Percentiles rank a stretch among this genome's conserved stretches.
Conservation (phyloP, 2,329 filamentous ascomycete genomes). For the Tolypocladium paradoxum region DNA sequence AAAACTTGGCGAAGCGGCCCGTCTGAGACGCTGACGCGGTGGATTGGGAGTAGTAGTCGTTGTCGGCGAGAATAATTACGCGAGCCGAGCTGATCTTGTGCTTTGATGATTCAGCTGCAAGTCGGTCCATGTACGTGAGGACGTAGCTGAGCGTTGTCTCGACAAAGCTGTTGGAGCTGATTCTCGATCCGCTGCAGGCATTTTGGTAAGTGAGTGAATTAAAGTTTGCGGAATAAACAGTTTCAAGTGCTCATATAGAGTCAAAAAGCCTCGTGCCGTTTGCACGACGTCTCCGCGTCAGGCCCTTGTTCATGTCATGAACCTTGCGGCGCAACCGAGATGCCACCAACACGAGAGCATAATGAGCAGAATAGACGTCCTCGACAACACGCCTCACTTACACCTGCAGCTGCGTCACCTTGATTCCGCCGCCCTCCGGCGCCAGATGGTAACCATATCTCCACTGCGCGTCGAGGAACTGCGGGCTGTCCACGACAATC, state of each 20-base stretch:
- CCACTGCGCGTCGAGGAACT: conserved; percentile 83
- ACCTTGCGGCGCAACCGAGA: not conserved
- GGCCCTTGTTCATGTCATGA: too few relatives aligned
- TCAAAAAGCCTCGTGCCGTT: too few relatives aligned
- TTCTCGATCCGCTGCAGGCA: conserved; percentile 29
- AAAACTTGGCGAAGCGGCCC: conserved; percentile 65
- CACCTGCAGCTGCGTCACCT: conserved; percentile 68
- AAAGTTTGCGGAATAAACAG: too few relatives aligned
- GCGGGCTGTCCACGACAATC: conserved; percentile 81
- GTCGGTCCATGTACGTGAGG: conserved; percentile 62
- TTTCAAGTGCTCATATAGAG: not conserved
- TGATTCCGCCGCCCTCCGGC: conserved; percentile 65
- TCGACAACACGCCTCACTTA: conserved; percentile 37
- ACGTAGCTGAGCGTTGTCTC: conserved; percentile 84
- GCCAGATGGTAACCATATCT: conserved; percentile 68
- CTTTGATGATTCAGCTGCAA: conserved; percentile 23
- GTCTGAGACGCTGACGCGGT: conserved; percentile 16
- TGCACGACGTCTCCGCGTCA: not conserved
- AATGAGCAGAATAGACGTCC: not conserved
- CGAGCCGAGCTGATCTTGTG: conserved; percentile 54
- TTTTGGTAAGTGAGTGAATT: not conserved
- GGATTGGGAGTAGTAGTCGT: conserved; percentile 82
- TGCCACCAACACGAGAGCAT: not conserved
- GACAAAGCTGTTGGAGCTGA: conserved; percentile 67
- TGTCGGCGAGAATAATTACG: conserved; percentile 85